Base-by-base conservation (phyloP, 148 eudicot species). In the Talinum fruticosum region DNA sequence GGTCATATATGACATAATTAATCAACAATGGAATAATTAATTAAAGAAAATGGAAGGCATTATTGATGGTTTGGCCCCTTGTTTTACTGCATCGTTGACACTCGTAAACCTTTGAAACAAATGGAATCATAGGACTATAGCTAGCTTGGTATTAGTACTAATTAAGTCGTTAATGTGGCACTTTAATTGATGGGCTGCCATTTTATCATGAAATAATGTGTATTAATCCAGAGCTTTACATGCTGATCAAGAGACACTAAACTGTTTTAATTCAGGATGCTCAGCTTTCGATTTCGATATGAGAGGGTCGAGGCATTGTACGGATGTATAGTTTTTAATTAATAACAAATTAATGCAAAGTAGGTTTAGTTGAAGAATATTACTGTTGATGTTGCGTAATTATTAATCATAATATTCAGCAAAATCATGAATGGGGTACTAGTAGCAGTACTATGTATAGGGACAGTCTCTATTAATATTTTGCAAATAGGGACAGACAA, bases 171-270 rank as follows among this genome's bases (percentile, higher is more conserved):
- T 69, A 77, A 77, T 54, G 49, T 32, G 53, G 68, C 36, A 29
- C 67, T 70, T 35, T 78, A 23, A 13, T 78, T 33, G 67, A 54
- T 54, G 23, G 44, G 47, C 5, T n/a, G n/a, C 64, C 19, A 49
- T 23, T 59, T 59, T 6, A 73, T 49, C 68, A 71, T 78, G 34
- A 71, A 37, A 78, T 69, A 71, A 78, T 71, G 70, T 71, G 61
- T 44, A 47, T 62, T 71, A 78, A 33, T 29, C 5, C 54, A 54
- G 73, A 62, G 75, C 80, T 41, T 71, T 71, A 71, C 54, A 28
- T 71, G 65, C 45, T 78, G 10, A 71, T 71, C 70, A 78, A 78
- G 70, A 75, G 80, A 71, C 80, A 45, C 53, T 65, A 53, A 51
- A 24, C 21, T 67, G 26, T 76, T 35, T n/a, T 57, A 74, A 35